Conservation (phyloP, 1,284 basidiomycete species). For the Ganoderma multipileum region DNA sequence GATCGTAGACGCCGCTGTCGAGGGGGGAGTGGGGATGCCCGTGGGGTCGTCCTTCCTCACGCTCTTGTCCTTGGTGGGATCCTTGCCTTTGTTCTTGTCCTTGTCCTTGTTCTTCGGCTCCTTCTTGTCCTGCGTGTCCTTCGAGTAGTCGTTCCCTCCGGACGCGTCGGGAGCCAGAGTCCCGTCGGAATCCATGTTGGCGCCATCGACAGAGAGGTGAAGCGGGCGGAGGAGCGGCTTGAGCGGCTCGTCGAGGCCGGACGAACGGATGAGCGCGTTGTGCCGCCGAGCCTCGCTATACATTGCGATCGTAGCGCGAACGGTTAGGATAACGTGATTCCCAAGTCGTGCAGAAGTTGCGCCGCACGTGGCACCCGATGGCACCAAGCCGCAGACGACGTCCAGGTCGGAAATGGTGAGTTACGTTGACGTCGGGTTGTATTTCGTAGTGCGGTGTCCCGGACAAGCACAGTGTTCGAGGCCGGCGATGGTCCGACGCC, state of each 20-base stretch:
- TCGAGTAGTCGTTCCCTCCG: background rate
- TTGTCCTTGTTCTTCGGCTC: background rate
- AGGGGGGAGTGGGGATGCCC: constrained; percentile 45
- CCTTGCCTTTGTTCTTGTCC: background rate
- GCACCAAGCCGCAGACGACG: background rate
- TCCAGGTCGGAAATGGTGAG: background rate
- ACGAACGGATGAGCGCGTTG: constrained; percentile 50
- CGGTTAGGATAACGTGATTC: too few species aligned
- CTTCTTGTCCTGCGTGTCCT: background rate
- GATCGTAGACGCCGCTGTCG: constrained; percentile 12
- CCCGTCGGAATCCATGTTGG: background rate
- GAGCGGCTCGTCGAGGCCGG: constrained; percentile 48
- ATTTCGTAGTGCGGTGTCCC: background rate
- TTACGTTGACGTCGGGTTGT: background rate
- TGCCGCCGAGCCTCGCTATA: constrained; percentile 56
- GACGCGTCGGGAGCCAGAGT: background rate
- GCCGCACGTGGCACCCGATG: background rate
- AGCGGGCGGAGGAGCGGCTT: constrained; percentile 54
- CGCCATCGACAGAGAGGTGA: constrained; percentile 21
- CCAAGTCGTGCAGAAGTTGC: too few species aligned
- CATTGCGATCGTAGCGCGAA: background rate
- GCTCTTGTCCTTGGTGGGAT: background rate
- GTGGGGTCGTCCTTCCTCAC: constrained; percentile 13
- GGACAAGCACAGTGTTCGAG: background rate
- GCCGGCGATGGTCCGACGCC: background rate